Percentiles rank a stretch among this genome's conserved stretches.
These are phyloP conservation scores for Cynara cardunculus DNA, from an alignment of 129 eudicot genomes.

Conservation along the genomic window DNA sequence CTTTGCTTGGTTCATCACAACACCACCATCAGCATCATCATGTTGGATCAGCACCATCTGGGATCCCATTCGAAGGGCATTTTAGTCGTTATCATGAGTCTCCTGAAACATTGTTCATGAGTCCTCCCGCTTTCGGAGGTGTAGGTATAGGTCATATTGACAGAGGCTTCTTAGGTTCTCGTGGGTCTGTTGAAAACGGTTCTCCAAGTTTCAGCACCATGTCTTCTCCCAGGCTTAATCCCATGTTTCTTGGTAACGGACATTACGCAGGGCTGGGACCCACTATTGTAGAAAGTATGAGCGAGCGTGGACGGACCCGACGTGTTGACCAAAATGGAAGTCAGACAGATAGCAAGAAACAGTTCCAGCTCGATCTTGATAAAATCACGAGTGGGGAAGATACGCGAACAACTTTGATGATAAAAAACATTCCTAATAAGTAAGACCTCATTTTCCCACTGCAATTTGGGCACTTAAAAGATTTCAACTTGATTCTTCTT, in stretches of 20 bases:
- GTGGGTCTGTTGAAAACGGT: constrained; percentile 51
- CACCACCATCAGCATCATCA: constrained; percentile 49
- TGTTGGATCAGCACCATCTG: constrained; percentile 80
- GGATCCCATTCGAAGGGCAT: constrained; percentile 47
- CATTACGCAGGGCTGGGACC: constrained; percentile 41
- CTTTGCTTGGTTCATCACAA: constrained; percentile 41
- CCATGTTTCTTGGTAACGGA: constrained; percentile 47
- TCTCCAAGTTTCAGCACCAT: constrained; percentile 55
- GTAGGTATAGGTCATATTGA: constrained; percentile 32
- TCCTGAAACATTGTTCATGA: constrained; percentile 39
- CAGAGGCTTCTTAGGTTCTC: constrained; percentile 39
- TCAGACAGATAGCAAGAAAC: constrained; percentile 72
- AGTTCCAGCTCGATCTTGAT: constrained; percentile 76
- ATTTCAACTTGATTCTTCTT: too few species aligned
- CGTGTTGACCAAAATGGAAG: constrained; percentile 41
- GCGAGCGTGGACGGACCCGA: constrained; percentile 36
- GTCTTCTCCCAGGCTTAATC: constrained; percentile 48
- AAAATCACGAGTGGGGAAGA: constrained; percentile 75
- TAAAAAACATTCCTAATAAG: constrained; percentile 96
- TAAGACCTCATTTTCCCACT: too few species aligned
- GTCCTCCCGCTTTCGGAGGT: constrained; percentile 37
- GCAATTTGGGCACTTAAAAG: too few species aligned
- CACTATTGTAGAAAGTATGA: constrained; percentile 30
- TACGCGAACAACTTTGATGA: constrained; percentile 84
- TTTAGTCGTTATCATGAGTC: constrained; percentile 50